Evolutionary conservation across 31 red algal genomes (phyloP), one percentile per base, ranked within the genome.

Genomic region (Endocladia muricata): DNA sequence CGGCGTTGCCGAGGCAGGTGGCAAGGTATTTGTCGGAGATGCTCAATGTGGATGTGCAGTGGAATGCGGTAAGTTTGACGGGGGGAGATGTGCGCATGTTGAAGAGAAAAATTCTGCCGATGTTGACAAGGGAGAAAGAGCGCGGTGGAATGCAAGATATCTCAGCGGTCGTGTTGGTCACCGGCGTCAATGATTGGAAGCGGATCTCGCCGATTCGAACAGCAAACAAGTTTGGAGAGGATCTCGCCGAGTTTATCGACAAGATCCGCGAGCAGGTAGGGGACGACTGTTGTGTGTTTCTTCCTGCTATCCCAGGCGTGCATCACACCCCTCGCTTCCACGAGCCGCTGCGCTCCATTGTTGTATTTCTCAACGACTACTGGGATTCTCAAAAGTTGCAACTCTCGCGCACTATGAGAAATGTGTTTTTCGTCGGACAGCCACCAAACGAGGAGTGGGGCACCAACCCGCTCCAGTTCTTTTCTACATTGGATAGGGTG

Each of bases 161-260:
- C 37, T 89, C 85, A 1, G 85, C 83, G 8, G 90, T 93, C 26
- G 90, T 93, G 21, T 44, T 93, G 3, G 81, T 93, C 21, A 86
- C 82, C 42, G 90, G 90, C 19, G 90, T 93, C 7, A 93, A 93
- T 55, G 90, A 93, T 32, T 93, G 90, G 90, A 93, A 93, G 36
- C 74, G 90, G 22, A 81, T 86, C 17, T 93, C 82, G 34, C 90
- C 82, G 3, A 68, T 86, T 13, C 77, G 83, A 41, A 86, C 90
- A 1, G 82, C 90, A 7, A 69, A 44, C 59, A 82, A 85, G 44
- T 93, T 93, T 61, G 33, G 76, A 9, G 73, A 86, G 57, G 90
- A 86, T 42, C 68, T 93, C 44, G 66, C 77, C 5, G 77, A 79
- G 34, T 86, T 93, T 52, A 74, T 93, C 35, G 32, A 61, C 15